Evolutionary conservation across 495 filamentous ascomycete genomes (phyloP), one percentile per base, ranked within the genome.

Genomic region (Talaromyces nanjingensis): DNA sequence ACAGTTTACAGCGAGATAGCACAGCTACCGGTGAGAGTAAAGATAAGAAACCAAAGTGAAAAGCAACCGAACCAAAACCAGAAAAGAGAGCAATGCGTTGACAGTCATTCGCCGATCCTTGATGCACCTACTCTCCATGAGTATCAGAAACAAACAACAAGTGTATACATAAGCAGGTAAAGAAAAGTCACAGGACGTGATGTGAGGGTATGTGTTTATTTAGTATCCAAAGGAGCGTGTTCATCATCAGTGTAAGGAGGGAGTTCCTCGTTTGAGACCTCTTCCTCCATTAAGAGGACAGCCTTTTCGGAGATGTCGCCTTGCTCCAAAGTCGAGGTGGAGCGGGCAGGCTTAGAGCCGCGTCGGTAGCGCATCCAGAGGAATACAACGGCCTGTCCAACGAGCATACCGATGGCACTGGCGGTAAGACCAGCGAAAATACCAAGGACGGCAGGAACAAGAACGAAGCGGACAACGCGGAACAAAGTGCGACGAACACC

Each of bases 341-440:
- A 69, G 42, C 72, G 70, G 58, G 72, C 64, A 20, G 66, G 56
- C 34, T 68, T 65, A 33, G 63, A 27, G 60, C 68, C 65, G 52
- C 73, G 75, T 18, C 77, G 76, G 68, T 74, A 76, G 49, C 78
- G 77, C 58, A 74, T 73, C 81, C 81, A 84, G 58, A 83, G 29
- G 71, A 78, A 83, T 24, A 83, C 72, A 33, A 80, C 72, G 16
- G 74, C 63, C 70, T 84, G 80, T 47, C 81, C 81, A 18, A 83
- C 74, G 39, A 83, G 66, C 81, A 83, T 84, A 56, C 81, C 81
- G 34, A 84, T 68, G n/a, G 77, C 79, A 61, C 78, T 79, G 45
- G 81, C 81, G 5, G 75, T 72, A 63, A 84, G 67, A 49, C 81
- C 81, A 53, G 80, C 80, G 29, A 80, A 64, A 47, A 83, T 74